Conservation (phyloP, 768 basidiomycete species). For the Mycena albidolilacea region DNA sequence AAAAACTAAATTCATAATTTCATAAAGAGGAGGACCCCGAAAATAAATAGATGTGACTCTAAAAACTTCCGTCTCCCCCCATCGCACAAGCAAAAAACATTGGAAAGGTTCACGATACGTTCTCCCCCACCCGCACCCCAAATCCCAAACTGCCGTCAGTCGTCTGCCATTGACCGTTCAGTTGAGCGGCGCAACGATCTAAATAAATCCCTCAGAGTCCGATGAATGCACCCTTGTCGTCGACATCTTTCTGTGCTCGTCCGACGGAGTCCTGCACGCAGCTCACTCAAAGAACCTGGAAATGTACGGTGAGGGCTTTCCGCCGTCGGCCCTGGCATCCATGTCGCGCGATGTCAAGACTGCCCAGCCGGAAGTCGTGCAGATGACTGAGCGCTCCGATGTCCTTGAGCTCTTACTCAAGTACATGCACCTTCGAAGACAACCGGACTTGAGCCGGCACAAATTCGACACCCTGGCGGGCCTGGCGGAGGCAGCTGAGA, state of each 20-base stretch:
- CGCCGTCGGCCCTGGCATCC: constrained; percentile 2
- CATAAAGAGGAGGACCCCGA: too few species aligned
- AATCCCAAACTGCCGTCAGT: too few species aligned
- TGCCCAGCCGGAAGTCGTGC: constrained; percentile 12
- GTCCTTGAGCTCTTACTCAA: constrained; percentile 27
- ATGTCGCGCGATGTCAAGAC: neutral
- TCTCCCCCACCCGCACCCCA: too few species aligned
- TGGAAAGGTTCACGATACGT: too few species aligned
- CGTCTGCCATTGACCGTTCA: too few species aligned
- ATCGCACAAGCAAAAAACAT: too few species aligned
- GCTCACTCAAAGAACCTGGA: constrained; percentile 26
- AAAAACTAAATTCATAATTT: too few species aligned
- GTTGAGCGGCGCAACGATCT: too few species aligned
- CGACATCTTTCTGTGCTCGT: constrained; percentile 19
- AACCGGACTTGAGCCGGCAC: constrained; percentile 23
- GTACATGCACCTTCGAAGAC: constrained; percentile 26
- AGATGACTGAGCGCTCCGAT: constrained; percentile 9
- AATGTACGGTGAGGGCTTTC: constrained; percentile 19
- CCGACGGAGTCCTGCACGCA: constrained; percentile 12
- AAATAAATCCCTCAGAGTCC: neutral
- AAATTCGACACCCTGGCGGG: constrained; percentile 8
- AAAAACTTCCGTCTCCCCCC: too few species aligned
- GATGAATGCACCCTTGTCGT: constrained; percentile 2
- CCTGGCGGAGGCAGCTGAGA: constrained; percentile 34
- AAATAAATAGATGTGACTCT: too few species aligned